phyloP scores from a whole-genome alignment of 2,329 filamentous ascomycete genomes.

The Talaromyces funiculosus region DNA sequence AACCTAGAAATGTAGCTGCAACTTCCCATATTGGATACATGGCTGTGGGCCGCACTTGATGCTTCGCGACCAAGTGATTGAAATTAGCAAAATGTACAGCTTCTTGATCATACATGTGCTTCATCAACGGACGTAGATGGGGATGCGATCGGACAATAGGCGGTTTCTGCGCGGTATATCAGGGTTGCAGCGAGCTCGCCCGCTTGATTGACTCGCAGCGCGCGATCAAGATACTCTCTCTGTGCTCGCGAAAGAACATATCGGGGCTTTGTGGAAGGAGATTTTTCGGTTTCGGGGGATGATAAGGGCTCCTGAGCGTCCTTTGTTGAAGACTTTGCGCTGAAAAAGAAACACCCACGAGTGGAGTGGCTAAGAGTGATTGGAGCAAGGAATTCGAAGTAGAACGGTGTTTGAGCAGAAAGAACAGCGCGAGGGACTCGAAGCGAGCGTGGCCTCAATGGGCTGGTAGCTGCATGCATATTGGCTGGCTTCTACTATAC shows the following conservation, averaged over 20 bases:
- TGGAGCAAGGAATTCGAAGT: conserved; percentile 35
- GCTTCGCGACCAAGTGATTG: conserved; percentile 73
- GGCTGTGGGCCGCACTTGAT: conserved; percentile 85
- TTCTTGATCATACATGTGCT: conserved; percentile 98
- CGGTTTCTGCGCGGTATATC: conserved; percentile 84
- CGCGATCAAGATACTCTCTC: conserved; percentile 67
- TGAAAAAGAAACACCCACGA: conserved; percentile 15
- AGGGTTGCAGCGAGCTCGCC: conserved; percentile 94
- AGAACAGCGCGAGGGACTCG: background rate
- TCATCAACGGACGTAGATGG: conserved; percentile 83
- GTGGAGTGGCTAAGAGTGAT: conserved; percentile 22
- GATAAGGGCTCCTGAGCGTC: conserved; percentile 9
- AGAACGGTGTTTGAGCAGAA: conserved; percentile 19
- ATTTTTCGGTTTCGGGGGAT: background rate
- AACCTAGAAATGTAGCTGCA: conserved; percentile 75
- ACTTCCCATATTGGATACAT: conserved; percentile 87
- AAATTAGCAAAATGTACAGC: conserved; percentile 80
- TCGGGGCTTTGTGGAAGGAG: conserved; percentile 24
- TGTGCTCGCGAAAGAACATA: conserved; percentile 65
- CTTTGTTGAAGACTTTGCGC: conserved; percentile 27
- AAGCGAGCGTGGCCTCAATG: background rate
- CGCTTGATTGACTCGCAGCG: conserved; percentile 92
- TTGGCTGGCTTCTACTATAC: background rate
- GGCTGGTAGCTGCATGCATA: background rate
- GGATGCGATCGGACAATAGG: conserved; percentile 74